A percentile compares a stretch with the other conserved stretches of the same genome.
phyloP scores from a whole-genome alignment of 768 basidiomycete genomes.

The Pleurotus salmoneostramineus region DNA sequence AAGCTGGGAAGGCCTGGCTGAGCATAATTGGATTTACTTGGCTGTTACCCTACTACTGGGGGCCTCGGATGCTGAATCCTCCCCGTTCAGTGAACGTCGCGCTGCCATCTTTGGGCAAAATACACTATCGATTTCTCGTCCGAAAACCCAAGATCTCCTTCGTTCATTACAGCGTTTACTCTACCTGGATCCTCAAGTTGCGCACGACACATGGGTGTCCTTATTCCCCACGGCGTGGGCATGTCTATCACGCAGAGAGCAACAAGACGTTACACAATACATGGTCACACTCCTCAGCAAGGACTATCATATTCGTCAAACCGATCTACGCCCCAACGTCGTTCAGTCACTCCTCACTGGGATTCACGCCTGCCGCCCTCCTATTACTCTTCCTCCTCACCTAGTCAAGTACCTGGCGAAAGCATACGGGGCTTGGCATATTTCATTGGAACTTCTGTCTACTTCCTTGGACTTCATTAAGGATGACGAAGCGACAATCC shows the following conservation, averaged over 20 bases:
- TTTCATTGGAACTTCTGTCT: conserved; percentile 81
- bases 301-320: conserved; percentile 89
- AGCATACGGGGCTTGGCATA: conserved; percentile 95
- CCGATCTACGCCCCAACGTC: conserved; percentile 86
- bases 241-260: conserved; percentile 82
- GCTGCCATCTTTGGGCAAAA: conserved; percentile 25
- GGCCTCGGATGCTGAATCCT: conserved; percentile 40
- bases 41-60: conserved; percentile 88
- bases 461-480: conserved; percentile 73
- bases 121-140: conserved; percentile 28
- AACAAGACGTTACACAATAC: conserved; percentile 83
- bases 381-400: conserved; percentile 89
- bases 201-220: conserved; percentile 84
- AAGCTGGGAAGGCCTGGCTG: conserved; percentile 90
- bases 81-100: conserved; percentile 34
- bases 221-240: conserved; percentile 86
- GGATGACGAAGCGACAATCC: conserved; percentile 75
- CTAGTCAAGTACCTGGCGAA: conserved; percentile 95
- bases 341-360: conserved; percentile 88
- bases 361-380: conserved; percentile 79
- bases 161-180: conserved; percentile 79
- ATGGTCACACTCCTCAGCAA: conserved; percentile 89
- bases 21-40: conserved; percentile 92
- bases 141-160: conserved; percentile 53
- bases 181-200: conserved; percentile 71